Evolutionary conservation across 441 rosid genomes (phyloP).

Genomic region (Erysimum pusillum): DNA sequence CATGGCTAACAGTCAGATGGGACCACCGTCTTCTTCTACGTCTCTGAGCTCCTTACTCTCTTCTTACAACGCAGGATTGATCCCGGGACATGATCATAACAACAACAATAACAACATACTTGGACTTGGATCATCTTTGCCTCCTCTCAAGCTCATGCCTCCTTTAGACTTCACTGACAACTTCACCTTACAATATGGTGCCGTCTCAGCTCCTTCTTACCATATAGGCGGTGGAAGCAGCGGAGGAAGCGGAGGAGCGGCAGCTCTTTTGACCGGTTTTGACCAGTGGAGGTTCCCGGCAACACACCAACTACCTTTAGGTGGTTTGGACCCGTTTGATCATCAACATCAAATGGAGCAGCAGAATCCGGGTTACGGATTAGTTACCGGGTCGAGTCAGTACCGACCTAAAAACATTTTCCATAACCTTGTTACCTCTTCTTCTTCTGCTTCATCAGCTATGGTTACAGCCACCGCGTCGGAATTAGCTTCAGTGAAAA

Average conservation of each 20-base stretch:
- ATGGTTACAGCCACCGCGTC: slow-evolving; percentile 55
- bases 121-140: slow-evolving; percentile 49
- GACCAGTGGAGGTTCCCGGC: slow-evolving; percentile 47
- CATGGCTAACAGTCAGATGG: slow-evolving; percentile 46
- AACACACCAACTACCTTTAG: slow-evolving; percentile 43
- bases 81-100: slow-evolving; percentile 47
- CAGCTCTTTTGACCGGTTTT: slow-evolving; percentile 43
- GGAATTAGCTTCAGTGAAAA: slow-evolving; percentile 56
- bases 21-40: slow-evolving; percentile 40
- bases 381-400: slow-evolving; percentile 44
- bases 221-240: slow-evolving; percentile 43
- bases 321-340: slow-evolving; percentile 47
- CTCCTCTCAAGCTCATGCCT: slow-evolving; percentile 51
- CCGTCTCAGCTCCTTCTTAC: slow-evolving; percentile 46
- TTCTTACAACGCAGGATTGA: slow-evolving; percentile 53
- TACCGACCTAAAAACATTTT: slow-evolving; percentile 44
- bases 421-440: slow-evolving; percentile 55
- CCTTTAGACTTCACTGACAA: slow-evolving; percentile 48
- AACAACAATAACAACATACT: slow-evolving; percentile 33
- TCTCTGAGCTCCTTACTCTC: slow-evolving; percentile 51
- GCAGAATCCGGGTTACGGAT: slow-evolving; percentile 45
- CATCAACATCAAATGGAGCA: slow-evolving; percentile 44
- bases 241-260: slow-evolving; percentile 33
- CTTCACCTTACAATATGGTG: slow-evolving; percentile 46
- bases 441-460: slow-evolving; percentile 47